These are phyloP conservation scores for Tylopilus subfusipes DNA, from an alignment of 768 basidiomycete genomes.

Conservation along the genomic window DNA sequence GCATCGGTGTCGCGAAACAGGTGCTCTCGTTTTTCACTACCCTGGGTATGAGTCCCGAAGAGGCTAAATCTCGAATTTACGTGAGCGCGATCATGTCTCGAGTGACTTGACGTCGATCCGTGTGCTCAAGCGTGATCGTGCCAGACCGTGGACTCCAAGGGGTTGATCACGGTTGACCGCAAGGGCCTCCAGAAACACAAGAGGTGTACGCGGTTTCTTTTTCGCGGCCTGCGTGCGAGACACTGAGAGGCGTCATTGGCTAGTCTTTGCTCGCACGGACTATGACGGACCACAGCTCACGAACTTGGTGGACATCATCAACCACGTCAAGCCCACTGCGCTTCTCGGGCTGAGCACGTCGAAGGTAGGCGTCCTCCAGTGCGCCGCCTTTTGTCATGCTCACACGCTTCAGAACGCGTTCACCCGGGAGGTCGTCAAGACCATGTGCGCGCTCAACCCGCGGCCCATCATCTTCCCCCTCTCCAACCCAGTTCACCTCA, in stretches of 20 bases:
- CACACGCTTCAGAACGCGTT: slow-evolving; percentile 46
- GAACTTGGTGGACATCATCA: slow-evolving; percentile 62
- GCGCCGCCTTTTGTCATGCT: neutral
- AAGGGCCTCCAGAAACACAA: slow-evolving; percentile 72
- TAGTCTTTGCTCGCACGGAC: slow-evolving; percentile 71
- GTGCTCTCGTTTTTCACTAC: slow-evolving; percentile 45
- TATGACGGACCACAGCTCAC: slow-evolving; percentile 61
- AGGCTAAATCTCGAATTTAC: slow-evolving; percentile 66
- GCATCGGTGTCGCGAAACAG: slow-evolving; percentile 54
- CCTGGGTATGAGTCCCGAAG: slow-evolving; percentile 59
- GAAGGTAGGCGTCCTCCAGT: slow-evolving; percentile 21
- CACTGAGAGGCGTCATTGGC: neutral
- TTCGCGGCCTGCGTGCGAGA: neutral
- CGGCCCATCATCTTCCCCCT: slow-evolving; percentile 82
- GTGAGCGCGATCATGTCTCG: slow-evolving; percentile 34
- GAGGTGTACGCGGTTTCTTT: slow-evolving; percentile 42
- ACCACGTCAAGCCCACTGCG: slow-evolving; percentile 72
- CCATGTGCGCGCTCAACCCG: slow-evolving; percentile 61
- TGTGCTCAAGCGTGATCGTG: slow-evolving; percentile 12
- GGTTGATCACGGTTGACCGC: slow-evolving; percentile 67
- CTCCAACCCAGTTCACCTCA: slow-evolving; percentile 64
- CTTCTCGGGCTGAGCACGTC: slow-evolving; percentile 70
- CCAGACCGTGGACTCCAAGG: slow-evolving; percentile 74
- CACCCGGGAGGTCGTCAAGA: slow-evolving; percentile 54
- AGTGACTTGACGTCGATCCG: neutral